Base-by-base conservation (phyloP, 108 stramenopile genomes). In the Seminavis robusta region DNA sequence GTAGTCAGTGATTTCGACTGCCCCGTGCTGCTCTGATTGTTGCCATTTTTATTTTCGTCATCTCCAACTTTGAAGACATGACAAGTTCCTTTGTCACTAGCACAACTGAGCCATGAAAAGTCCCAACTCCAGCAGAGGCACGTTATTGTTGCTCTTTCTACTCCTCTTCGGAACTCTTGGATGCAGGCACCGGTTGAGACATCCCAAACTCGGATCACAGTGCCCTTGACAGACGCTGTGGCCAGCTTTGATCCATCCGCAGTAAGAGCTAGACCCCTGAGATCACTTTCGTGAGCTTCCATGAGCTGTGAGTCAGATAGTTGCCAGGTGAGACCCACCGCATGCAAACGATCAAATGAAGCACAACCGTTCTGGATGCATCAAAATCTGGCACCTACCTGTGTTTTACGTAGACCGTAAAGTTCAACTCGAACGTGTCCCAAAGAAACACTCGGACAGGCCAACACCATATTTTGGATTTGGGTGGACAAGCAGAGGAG, bases 361-460 rank as follows among this genome's bases (percentile, higher is more conserved):
- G 27, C 23, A 8, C 9, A 8, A 8, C 31, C 5, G 20, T 38
- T 2, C 5, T 9, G 3, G 15, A 45, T 8, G 19, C 3, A 4
- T 52, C 23, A 25, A 38, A 39, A 39, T 4, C 21, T 21, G 38
- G 41, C 38, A 40, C 79, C 50, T 62, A 81, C 71, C 43, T 86
- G 84, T 20, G 90, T 90, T 59, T 94, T 89, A 23, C 95, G 73
- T 28, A 79, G 57, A 13, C 95, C 96, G 63, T 96, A 97, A 28
- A 99, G 63, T 75, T 99, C 97, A 9, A 99, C 92, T 24, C 95
- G 85, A 2, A 98, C 95, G 50, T 95, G 90, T 25, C 98, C 98
- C 2, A 67, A 59, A 25, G 77, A 77, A 1, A 88, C 76, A 28
- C 87, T 85, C 0, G 97, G 98, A 73, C 95, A 98, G 3, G 97